These are phyloP conservation scores for Wickerhamomyces chambardii DNA, from an alignment of 805 yeast species.

Conservation along the genomic window DNA sequence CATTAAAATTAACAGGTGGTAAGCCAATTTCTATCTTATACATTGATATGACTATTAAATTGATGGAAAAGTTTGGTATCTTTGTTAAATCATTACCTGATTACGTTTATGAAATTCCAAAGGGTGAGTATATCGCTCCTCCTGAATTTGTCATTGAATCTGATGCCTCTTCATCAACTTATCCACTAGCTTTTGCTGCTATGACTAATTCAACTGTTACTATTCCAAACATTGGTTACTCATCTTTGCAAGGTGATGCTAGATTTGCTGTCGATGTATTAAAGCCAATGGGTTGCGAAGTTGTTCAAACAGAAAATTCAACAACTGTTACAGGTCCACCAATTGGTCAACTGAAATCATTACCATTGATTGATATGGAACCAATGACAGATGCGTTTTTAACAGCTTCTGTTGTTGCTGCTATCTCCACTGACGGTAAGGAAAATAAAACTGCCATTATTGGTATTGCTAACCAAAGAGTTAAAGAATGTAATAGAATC, in stretches of 20 bases:
- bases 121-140: slow-evolving; percentile 75
- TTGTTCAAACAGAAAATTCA: slow-evolving; percentile 71
- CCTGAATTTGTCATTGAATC: slow-evolving; percentile 83
- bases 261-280: slow-evolving; percentile 91
- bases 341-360: slow-evolving; percentile 55
- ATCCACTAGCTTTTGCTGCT: slow-evolving; percentile 96
- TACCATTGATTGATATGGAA: slow-evolving; percentile 87
- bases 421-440: slow-evolving; percentile 55
- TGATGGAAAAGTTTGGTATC: slow-evolving; percentile 91
- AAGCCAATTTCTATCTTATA: slow-evolving; percentile 94
- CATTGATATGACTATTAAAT: slow-evolving; percentile 93
- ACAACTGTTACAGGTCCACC: slow-evolving; percentile 93
- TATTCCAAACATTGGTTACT: slow-evolving; percentile 86
- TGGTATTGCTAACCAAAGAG: slow-evolving; percentile 97
- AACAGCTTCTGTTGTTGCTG: slow-evolving; percentile 95
- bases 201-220: slow-evolving; percentile 89
- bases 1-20: slow-evolving; percentile 86
- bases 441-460: slow-evolving; percentile 61
- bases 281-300: slow-evolving; percentile 91
- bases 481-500: slow-evolving; percentile 94
- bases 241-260: slow-evolving; percentile 95
- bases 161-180: slow-evolving; percentile 97
- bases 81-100: slow-evolving; percentile 67
- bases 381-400: slow-evolving; percentile 99
- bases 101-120: slow-evolving; percentile 86